phyloP scores from a whole-genome alignment of 345 rosid genomes.

The Pelargonium nanum region DNA sequence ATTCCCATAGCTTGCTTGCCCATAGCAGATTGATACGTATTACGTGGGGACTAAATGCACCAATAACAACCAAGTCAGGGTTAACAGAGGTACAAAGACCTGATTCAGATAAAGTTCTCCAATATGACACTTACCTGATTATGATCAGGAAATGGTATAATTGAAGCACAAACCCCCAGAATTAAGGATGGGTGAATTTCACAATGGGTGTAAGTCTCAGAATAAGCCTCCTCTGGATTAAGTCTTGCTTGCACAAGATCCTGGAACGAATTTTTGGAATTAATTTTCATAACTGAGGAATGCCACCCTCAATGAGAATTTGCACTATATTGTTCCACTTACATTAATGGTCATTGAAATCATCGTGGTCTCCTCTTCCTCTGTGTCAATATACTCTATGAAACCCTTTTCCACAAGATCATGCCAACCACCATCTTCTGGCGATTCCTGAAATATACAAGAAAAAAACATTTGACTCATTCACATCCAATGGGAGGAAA shows the following conservation, averaged over 20 bases:
- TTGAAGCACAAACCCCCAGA: conserved; percentile 95
- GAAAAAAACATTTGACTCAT: conserved; percentile 5
- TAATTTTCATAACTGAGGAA: not conserved
- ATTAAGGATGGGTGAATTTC: conserved; percentile 97
- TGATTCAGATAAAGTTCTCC: conserved; percentile 1
- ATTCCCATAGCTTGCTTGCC: conserved; percentile 99
- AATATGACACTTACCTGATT: conserved; percentile 58
- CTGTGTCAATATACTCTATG: conserved; percentile 91
- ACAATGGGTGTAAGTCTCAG: conserved; percentile 89
- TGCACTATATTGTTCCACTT: conserved; percentile 18
- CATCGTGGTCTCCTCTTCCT: conserved; percentile 99
- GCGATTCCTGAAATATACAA: conserved; percentile 44
- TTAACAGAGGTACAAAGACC: not conserved
- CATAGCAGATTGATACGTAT: conserved; percentile 98
- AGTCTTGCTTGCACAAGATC: conserved; percentile 86
- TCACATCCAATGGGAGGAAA: not conserved
- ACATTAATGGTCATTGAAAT: conserved; percentile 98
- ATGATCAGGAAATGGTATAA: conserved; percentile 98
- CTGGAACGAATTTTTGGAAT: conserved; percentile 24
- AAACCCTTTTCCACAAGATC: conserved; percentile 81
- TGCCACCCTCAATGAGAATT: not conserved
- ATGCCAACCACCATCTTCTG: conserved; percentile 92
- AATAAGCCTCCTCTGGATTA: conserved; percentile 67
- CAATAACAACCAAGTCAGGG: conserved; percentile 13
- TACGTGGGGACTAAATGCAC: conserved; percentile 79